Evolutionary conservation across 2,329 filamentous ascomycete species (phyloP), one percentile per base, ranked within the genome.

Genomic region (Lasiodiplodia citricola): DNA sequence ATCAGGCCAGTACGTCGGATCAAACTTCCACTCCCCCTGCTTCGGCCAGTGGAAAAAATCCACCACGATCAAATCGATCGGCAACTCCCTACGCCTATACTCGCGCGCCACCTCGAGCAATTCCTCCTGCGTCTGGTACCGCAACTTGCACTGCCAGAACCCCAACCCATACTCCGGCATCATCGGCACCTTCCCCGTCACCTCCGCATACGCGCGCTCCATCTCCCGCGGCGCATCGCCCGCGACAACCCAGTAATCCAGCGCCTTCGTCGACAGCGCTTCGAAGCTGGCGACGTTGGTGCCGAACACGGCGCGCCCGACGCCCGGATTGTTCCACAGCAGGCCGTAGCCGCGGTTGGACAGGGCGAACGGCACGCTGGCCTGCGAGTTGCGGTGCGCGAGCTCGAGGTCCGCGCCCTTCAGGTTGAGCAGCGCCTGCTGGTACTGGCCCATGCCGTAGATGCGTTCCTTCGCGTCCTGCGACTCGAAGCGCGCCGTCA

Each of bases 401-500:
- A 91, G 83, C 73, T 91, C 89, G 1, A 91, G 76, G 68, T 91
- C 88, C 0, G 81, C 74, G 0, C 89, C 89, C 72, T 90, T 91
- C 60, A 91, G 80, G 73, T 91, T 83, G n/a, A 91, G 79, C 64
- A 81, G 83, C 0, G 87, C 86, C 71, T 91, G 88, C 73, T 91
- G 89, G 70, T 91, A 91, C 76, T 91, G 89, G 0, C 89, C 89
- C 88, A 91, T 91, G 23, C 89, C 89, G 72, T 84, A 91, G n/a
- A 91, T 86, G 73, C 85, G 87, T 75, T 91, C 89, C 21, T 85
- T 79, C 0, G 79, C 77, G 66, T 85, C 72, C 1, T 86, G 74
- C 1, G 85, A 86, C 74, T 91, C 88, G 66, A 91, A 84, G 0
- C 89, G 82, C 71, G 85, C 80, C 0, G 87, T 90, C 10, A 90